Percentiles rank a stretch among this genome's conserved stretches.
These are phyloP conservation scores for Fabrea salina DNA, from an alignment of 169 alveolate genomes.

Conservation along the genomic window DNA sequence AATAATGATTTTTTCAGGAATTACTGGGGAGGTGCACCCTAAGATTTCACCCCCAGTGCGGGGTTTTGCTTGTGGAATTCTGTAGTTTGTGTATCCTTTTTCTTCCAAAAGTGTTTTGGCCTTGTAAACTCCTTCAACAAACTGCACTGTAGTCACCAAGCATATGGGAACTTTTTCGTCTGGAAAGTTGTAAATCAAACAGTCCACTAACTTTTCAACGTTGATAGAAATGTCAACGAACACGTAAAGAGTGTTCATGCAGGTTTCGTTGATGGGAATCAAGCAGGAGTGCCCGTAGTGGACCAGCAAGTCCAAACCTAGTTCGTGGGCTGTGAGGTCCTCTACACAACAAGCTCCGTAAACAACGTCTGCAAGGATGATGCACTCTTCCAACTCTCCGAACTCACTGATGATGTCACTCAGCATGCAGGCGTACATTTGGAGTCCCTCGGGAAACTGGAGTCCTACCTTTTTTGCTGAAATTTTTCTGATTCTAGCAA, in stretches of 20 bases:
- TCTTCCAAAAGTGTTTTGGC: conserved; percentile 52
- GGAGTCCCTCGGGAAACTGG: conserved; percentile 97
- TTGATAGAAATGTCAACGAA: conserved; percentile 95
- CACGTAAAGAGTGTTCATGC: conserved; percentile 84
- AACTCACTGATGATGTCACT: conserved; percentile 91
- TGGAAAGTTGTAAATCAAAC: conserved; percentile 66
- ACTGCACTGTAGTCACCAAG: conserved; percentile 57
- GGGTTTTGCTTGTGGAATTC: conserved; percentile 94
- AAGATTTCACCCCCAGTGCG: conserved; percentile 96
- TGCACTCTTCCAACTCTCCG: conserved; percentile 55
- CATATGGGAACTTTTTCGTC: conserved; percentile 39
- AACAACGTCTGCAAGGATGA: conserved; percentile 94
- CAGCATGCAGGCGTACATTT: conserved; percentile 81
- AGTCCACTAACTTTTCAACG: conserved; percentile 83
- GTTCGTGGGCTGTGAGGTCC: conserved; percentile 91
- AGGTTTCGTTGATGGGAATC: conserved; percentile 88
- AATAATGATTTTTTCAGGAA: conserved; percentile 60
- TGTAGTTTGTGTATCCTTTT: conserved; percentile 56
- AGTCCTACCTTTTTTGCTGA: conserved; percentile 85
- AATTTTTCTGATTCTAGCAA: conserved; percentile 81
- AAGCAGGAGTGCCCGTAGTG: conserved; percentile 99
- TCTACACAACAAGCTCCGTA: conserved; percentile 99
- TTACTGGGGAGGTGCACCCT: conserved; percentile 92
- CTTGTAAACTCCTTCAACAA: conserved; percentile 52
- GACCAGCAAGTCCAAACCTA: conserved; percentile 93